These are phyloP conservation scores for sorghum (Sorghum bicolor) DNA, from an alignment of 176 grass and related monocot genomes.

Conservation along the genomic window DNA sequence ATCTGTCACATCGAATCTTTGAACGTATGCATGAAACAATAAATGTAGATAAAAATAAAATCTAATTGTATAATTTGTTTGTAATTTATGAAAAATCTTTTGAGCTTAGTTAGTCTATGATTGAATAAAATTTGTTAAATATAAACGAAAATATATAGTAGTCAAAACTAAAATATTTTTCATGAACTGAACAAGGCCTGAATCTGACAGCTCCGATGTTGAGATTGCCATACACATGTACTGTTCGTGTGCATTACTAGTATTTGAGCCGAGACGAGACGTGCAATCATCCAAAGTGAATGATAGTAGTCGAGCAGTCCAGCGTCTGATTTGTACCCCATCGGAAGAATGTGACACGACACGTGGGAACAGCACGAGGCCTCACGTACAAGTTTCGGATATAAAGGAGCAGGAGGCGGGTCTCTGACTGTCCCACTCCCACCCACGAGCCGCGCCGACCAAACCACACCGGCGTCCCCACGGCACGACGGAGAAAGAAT, in stretches of 20 bases:
- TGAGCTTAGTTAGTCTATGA: too few relatives aligned
- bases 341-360: not conserved
- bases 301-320: not conserved
- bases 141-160: too few relatives aligned
- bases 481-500: not conserved
- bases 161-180: too few relatives aligned
- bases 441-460: slow-evolving; percentile 11
- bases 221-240: not conserved
- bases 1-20: too few relatives aligned
- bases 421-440: not conserved
- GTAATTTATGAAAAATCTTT: too few relatives aligned
- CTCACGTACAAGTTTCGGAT: slow-evolving; percentile 5
- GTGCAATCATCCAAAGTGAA: not conserved
- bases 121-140: too few relatives aligned
- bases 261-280: not conserved
- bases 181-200: too few relatives aligned
- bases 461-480: not conserved
- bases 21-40: too few relatives aligned
- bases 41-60: too few relatives aligned
- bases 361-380: not conserved
- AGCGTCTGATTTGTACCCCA: not conserved
- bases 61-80: too few relatives aligned
- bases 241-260: not conserved
- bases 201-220: not conserved
- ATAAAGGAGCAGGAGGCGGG: not conserved